These are phyloP conservation scores for Colletotrichum tropicale DNA, from an alignment of 2,329 filamentous ascomycete species.

Conservation along the genomic window DNA sequence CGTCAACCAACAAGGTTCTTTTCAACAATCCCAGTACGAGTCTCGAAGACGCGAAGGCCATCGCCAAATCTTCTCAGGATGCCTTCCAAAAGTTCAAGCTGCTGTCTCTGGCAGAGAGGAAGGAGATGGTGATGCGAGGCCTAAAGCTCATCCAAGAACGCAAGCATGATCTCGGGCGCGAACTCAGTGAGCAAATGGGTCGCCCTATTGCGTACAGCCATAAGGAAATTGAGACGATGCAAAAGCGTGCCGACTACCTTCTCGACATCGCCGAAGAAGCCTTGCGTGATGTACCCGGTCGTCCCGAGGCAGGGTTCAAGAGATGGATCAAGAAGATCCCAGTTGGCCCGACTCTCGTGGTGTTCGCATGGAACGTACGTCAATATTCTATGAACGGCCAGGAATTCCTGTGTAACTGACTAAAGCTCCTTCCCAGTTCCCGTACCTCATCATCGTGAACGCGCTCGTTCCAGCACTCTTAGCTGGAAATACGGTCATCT, in stretches of 20 bases:
- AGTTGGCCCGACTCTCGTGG: conserved; percentile 68
- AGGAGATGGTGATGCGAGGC: conserved; percentile 60
- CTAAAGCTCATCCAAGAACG: conserved; percentile 42
- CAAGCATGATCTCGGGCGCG: conserved; percentile 67
- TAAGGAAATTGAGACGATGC: conserved; percentile 69
- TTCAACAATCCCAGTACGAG: not conserved
- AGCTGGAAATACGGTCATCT: conserved; percentile 69
- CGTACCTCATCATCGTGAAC: conserved; percentile 74
- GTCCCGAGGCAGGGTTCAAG: conserved; percentile 69
- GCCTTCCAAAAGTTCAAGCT: conserved; percentile 62
- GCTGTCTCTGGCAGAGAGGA: conserved; percentile 49
- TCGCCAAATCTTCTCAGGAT: conserved; percentile 61
- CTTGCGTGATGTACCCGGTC: conserved; percentile 65
- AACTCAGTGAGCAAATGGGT: conserved; percentile 77
- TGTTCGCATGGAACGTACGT: conserved; percentile 74
- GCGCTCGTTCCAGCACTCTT: conserved; percentile 61
- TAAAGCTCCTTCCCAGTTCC: not conserved
- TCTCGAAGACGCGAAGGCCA: conserved; percentile 20
- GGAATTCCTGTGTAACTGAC: too few relatives aligned
- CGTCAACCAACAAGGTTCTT: not conserved
- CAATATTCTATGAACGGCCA: too few relatives aligned
- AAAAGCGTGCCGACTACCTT: conserved; percentile 69
- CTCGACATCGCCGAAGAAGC: conserved; percentile 66
- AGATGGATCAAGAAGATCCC: conserved; percentile 70
- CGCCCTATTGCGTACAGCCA: conserved; percentile 70